A percentile compares a stretch with the other conserved stretches of the same genome.
Evolutionary conservation across 2,329 filamentous ascomycete genomes (phyloP).

Genomic region (Corniculantispora saksenae): DNA sequence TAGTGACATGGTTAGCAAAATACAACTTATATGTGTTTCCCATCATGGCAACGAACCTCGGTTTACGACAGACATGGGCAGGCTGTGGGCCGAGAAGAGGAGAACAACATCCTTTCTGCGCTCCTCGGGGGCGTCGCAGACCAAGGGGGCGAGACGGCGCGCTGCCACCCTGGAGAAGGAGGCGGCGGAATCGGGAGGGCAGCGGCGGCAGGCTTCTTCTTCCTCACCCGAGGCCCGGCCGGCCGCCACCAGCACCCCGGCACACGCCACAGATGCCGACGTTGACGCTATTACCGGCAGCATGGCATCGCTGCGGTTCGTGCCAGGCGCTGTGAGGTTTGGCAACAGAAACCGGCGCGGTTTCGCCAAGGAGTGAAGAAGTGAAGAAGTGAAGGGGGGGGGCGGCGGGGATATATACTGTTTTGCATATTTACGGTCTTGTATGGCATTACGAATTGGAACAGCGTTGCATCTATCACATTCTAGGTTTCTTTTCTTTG

Average conservation of each 20-base stretch:
- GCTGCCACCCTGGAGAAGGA: conserved; percentile 34
- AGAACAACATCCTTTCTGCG: conserved; percentile 76
- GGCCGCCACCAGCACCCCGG: conserved; percentile 13
- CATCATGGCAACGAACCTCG: conserved; percentile 55
- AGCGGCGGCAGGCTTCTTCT: neutral
- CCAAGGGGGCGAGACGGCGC: conserved; percentile 35
- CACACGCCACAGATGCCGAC: conserved; percentile 34
- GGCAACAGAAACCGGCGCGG: conserved; percentile 55
- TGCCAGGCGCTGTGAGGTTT: conserved; percentile 68
- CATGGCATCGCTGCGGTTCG: conserved; percentile 72
- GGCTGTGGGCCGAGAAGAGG: conserved; percentile 90
- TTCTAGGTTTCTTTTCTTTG: neutral
- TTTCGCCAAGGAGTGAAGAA: conserved; percentile 33
- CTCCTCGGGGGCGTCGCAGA: conserved; percentile 43
- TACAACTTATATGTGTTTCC: neutral
- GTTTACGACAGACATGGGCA: conserved; percentile 98
- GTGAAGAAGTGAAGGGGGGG: too few relatives aligned
- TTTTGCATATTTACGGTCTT: neutral
- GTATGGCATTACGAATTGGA: neutral
- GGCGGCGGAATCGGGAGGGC: conserved; percentile 15
- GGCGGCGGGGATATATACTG: neutral
- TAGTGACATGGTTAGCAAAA: conserved; percentile 38
- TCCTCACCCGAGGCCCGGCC: neutral
- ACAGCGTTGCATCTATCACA: neutral
- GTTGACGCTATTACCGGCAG: conserved; percentile 64